Conservation (phyloP, 2,329 filamentous ascomycete species). For the Microsporum canis region DNA sequence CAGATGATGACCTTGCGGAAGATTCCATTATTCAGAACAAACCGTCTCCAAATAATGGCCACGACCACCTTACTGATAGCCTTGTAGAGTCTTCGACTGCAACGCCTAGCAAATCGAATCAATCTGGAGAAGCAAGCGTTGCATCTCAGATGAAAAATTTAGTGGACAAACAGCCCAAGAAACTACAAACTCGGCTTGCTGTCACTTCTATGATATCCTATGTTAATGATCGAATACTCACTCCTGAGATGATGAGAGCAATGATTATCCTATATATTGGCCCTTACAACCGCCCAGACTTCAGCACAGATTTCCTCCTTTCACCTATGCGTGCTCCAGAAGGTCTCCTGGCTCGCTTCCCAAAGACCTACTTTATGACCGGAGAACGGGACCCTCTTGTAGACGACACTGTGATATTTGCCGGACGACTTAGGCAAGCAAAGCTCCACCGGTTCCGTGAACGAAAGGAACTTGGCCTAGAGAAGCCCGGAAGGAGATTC, state of each 20-base stretch:
- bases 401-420: constrained; percentile 94
- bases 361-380: constrained; percentile 86
- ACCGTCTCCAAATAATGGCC: not conserved
- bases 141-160: constrained; percentile 28
- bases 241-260: constrained; percentile 95
- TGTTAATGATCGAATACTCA: constrained; percentile 88
- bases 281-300: constrained; percentile 84
- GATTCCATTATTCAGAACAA: constrained; percentile 22
- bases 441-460: constrained; percentile 50
- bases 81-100: constrained; percentile 15
- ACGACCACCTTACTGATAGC: not conserved
- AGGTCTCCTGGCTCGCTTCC: constrained; percentile 68
- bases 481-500: constrained; percentile 47
- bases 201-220: constrained; percentile 98
- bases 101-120: constrained; percentile 16
- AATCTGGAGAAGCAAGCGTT: constrained; percentile 23
- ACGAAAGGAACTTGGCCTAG: constrained; percentile 45
- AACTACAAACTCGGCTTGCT: constrained; percentile 71
- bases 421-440: constrained; percentile 72
- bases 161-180: constrained; percentile 32
- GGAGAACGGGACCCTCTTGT: constrained; percentile 92
- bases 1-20: constrained; percentile 57
- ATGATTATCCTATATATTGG: constrained; percentile 99
- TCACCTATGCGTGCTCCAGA: constrained; percentile 86
- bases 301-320: constrained; percentile 78